These are phyloP conservation scores for Corynespora cassiicola DNA, from an alignment of 2,329 filamentous ascomycete species.

Conservation along the genomic window DNA sequence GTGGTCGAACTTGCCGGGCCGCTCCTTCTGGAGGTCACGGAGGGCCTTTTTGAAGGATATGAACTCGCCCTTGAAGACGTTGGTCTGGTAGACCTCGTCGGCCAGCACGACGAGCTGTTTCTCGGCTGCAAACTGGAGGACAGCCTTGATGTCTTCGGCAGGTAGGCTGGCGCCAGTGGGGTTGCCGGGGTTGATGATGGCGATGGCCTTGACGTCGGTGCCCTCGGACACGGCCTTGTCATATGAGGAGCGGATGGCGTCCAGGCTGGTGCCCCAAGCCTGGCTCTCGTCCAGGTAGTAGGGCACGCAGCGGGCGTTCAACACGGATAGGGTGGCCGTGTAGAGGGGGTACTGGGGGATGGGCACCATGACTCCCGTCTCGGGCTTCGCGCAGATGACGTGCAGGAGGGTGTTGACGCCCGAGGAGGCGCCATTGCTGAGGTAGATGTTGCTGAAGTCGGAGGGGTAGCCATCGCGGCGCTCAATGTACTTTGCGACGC, in stretches of 20 bases:
- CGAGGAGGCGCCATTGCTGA: constrained; percentile 89
- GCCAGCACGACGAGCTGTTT: constrained; percentile 89
- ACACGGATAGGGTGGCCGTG: constrained; percentile 85
- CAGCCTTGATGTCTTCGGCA: constrained; percentile 77
- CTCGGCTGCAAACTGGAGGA: constrained; percentile 86
- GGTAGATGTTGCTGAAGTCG: constrained; percentile 81
- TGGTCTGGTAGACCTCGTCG: constrained; percentile 99
- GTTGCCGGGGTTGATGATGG: constrained; percentile 98
- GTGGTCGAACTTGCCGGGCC: constrained; percentile 76
- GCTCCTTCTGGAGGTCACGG: constrained; percentile 74
- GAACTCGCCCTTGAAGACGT: constrained; percentile 94
- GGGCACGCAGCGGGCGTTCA: constrained; percentile 86
- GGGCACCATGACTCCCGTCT: constrained; percentile 86
- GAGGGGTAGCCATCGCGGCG: constrained; percentile 88
- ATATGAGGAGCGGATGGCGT: constrained; percentile 76
- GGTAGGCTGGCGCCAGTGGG: constrained; percentile 89
- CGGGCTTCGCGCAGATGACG: constrained; percentile 79
- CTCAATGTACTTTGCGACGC: constrained; percentile 92
- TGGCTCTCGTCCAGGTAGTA: constrained; percentile 91
- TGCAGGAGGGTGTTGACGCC: constrained; percentile 94
- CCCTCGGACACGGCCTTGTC: constrained; percentile 77
- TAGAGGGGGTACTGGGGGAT: constrained; percentile 99
- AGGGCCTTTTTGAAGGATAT: constrained; percentile 93
- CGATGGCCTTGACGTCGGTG: constrained; percentile 88
- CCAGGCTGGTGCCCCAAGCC: constrained; percentile 86